Base-by-base conservation (phyloP, 176 grass and related monocot genomes). In the Alopecurus myosuroides region DNA sequence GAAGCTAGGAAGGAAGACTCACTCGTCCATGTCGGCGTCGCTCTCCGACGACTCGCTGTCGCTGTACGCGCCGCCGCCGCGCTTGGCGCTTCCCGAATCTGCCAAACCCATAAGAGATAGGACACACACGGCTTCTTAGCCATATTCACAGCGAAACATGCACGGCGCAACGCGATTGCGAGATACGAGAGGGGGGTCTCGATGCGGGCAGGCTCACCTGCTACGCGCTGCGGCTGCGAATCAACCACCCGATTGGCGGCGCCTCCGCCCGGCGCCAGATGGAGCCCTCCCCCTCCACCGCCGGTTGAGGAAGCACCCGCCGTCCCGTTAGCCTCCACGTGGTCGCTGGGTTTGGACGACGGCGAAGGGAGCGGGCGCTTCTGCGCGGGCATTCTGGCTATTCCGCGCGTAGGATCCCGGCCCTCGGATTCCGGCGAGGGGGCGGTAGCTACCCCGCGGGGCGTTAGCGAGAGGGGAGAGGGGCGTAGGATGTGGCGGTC, bases 341-440 rank as follows among this genome's bases (percentile, higher is more conserved):
- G 46, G 67, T 90, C 80, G 80, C 57, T 80, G 9, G 74, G 66
- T 39, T 82, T 79, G 36, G 84, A 40, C 29, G 57, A 75, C n/a
- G 88, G 75, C n/a, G 67, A 75, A 0, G 84, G 23, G 57, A 79
- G 80, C 75, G 50, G 56, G 37, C 88, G 88, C 88, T 90, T 90
- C 80, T 90, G 88, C 74, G 80, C 80, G 23, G 84, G 88, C 88
- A 90, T 90, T 90, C 55, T 75, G 46, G 66, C 2, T 13, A n/a
- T 46, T 2, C 44, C 44, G 44, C 44, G 46, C 48, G 45, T 68
- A 75, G 67, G 80, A 90, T 90, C 84, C 62, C 29, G n/a, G 74
- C 3, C 72, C 69, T 29, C 36, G 48, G 77, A 9, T 85, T 81
- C 58, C 49, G 39, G 69, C 48, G 60, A 28, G n/a, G 55, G 66